Percentiles rank a stretch among this genome's conserved stretches.
Conservation (phyloP, 2,329 filamentous ascomycete genomes). For the Fusarium pseudoanthophilum region DNA sequence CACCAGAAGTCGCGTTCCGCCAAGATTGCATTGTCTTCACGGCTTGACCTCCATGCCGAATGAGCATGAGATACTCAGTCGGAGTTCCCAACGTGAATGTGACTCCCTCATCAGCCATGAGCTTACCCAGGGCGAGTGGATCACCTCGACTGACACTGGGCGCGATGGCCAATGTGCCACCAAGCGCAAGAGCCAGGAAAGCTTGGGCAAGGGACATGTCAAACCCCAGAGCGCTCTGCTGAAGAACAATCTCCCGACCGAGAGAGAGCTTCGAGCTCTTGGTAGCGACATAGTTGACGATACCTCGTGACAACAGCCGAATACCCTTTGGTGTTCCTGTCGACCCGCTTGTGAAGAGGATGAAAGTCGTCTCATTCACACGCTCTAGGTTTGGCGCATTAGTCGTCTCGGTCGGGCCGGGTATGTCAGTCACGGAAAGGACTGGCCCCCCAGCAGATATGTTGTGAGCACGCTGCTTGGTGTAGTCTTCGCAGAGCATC, state of each 20-base stretch:
- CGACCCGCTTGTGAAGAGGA: not conserved
- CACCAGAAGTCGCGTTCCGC: not conserved
- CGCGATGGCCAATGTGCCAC: accelerated
- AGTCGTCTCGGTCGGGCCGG: accelerated
- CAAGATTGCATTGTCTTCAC: not conserved
- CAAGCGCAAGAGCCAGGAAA: not conserved
- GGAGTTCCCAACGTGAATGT: not conserved
- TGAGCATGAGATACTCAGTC: not conserved
- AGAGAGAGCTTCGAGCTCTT: not conserved
- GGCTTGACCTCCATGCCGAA: not conserved
- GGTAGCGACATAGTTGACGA: not conserved
- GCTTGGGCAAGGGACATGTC: not conserved
- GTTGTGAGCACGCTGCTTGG: accelerated
- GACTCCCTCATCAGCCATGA: not conserved
- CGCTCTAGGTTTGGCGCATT: not conserved
- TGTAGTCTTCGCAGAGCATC: not conserved
- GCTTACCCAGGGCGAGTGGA: not conserved
- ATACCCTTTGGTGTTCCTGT: not conserved
- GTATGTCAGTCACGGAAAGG: not conserved
- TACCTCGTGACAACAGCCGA: not conserved
- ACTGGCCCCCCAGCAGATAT: not conserved
- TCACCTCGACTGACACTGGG: not conserved
- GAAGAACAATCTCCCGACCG: not conserved
- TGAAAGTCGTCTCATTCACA: not conserved
- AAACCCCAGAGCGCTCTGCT: not conserved